Conservation (phyloP, 805 yeast species). For the Blastobotrys parvus region DNA sequence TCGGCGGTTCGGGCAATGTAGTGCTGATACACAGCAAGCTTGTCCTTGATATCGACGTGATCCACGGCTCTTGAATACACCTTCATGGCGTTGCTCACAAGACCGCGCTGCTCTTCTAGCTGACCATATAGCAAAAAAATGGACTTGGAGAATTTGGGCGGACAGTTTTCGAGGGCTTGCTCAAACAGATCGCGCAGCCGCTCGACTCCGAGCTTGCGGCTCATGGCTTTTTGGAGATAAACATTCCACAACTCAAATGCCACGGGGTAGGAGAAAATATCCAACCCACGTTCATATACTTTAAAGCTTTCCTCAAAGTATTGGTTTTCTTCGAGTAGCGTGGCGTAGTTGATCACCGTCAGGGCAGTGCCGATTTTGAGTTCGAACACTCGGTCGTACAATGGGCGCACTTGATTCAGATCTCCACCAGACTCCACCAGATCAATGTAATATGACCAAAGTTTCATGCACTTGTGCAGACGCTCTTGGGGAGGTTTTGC, state of each 20-base stretch:
- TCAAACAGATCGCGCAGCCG: constrained; percentile 69
- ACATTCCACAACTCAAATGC: constrained; percentile 64
- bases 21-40: constrained; percentile 36
- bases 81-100: constrained; percentile 40
- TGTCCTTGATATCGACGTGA: constrained; percentile 24
- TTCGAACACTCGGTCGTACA: constrained; percentile 47
- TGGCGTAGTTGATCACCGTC: constrained; percentile 58
- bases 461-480: constrained; percentile 47
- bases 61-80: constrained; percentile 37
- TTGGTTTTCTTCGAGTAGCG: constrained; percentile 42
- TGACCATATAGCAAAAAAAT: constrained; percentile 49
- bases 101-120: constrained; percentile 52
- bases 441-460: constrained; percentile 74
- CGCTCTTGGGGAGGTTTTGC: constrained; percentile 47
- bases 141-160: constrained; percentile 38
- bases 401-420: constrained; percentile 30
- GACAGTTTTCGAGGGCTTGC: constrained; percentile 47
- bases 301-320: constrained; percentile 44
- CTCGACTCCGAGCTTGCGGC: constrained; percentile 34
- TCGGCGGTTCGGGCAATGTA: constrained; percentile 35
- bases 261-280: constrained; percentile 49
- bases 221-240: constrained; percentile 48
- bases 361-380: constrained; percentile 63
- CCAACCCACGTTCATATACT: constrained; percentile 63
- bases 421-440: constrained; percentile 38